Conservation (phyloP, 306 rosid species). For the Cucumis hystrix region DNA sequence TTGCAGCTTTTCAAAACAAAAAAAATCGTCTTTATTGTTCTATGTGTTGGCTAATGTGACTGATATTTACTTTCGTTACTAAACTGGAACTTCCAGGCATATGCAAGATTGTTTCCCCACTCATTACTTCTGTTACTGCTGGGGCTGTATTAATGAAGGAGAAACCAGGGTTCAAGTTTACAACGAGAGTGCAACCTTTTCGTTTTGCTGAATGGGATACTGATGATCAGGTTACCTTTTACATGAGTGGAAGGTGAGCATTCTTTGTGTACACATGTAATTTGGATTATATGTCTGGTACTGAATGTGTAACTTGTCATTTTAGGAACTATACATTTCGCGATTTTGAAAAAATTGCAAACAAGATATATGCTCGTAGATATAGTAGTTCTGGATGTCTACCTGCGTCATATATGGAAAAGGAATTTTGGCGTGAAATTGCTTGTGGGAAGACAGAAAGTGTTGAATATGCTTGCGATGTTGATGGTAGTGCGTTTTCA, state of each 20-base stretch:
- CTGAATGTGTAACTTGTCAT: constrained; percentile 21
- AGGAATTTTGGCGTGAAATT: constrained; percentile 97
- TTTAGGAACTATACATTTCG: constrained; percentile 81
- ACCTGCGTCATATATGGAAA: constrained; percentile 76
- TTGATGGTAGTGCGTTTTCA: constrained; percentile 98
- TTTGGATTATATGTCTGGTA: constrained; percentile 2
- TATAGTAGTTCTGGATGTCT: constrained; percentile 77
- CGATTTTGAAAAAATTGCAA: constrained; percentile 92
- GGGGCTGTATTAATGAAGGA: constrained; percentile 92
- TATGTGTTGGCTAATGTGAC: neutral
- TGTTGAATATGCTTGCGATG: constrained; percentile 98
- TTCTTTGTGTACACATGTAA: neutral
- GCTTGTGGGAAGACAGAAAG: constrained; percentile 83
- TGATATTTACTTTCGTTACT: neutral
- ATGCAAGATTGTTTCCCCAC: constrained; percentile 86
- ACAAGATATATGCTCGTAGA: constrained; percentile 76
- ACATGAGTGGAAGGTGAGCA: constrained; percentile 88
- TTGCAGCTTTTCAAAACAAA: too few species aligned
- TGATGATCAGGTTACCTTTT: constrained; percentile 90
- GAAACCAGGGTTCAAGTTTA: constrained; percentile 82
- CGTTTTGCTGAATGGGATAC: constrained; percentile 96
- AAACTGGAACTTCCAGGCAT: constrained; percentile 38
- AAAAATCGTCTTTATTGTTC: neutral
- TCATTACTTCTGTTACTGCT: constrained; percentile 91
- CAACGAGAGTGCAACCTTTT: constrained; percentile 96